Evolutionary conservation across 805 yeast species (phyloP).

Genomic region (Nakazawaea ernobii): DNA sequence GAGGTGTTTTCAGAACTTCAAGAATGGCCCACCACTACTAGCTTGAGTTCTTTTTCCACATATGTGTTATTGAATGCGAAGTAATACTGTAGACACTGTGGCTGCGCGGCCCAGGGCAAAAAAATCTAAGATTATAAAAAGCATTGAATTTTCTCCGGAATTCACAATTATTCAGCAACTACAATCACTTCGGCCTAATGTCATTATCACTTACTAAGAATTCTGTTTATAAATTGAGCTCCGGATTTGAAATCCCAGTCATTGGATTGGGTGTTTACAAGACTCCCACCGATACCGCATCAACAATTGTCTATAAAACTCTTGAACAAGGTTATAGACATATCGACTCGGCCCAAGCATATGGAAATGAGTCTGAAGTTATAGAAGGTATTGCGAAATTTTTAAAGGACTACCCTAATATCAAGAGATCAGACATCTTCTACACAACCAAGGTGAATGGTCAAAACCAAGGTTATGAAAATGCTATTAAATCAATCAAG

Average conservation of each 20-base stretch:
- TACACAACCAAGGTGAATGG: constrained; percentile 34
- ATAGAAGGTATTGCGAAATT: constrained; percentile 51
- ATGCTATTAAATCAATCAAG: constrained; percentile 36
- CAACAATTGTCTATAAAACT: constrained; percentile 48
- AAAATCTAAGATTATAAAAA: too few relatives aligned
- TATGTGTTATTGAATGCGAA: too few relatives aligned
- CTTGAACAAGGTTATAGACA: constrained; percentile 66
- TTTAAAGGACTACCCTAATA: constrained; percentile 19
- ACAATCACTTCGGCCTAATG: not conserved
- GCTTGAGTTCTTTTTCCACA: too few relatives aligned
- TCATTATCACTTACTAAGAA: not conserved
- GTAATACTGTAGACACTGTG: too few relatives aligned
- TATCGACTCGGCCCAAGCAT: constrained; percentile 66
- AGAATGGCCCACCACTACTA: too few relatives aligned
- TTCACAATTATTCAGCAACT: too few relatives aligned
- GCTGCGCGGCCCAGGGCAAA: too few relatives aligned
- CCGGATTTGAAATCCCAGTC: constrained; percentile 52
- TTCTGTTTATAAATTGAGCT: constrained; percentile 34
- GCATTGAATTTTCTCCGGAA: too few relatives aligned
- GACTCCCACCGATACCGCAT: constrained; percentile 32
- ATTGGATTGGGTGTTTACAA: constrained; percentile 54
- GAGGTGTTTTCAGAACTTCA: too few relatives aligned
- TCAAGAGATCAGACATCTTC: constrained; percentile 32
- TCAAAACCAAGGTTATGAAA: constrained; percentile 26
- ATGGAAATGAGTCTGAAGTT: constrained; percentile 58